A percentile compares a stretch with the other conserved stretches of the same genome.
Conservation (phyloP, 78 protist species). For the Polysphondylium violaceum region DNA sequence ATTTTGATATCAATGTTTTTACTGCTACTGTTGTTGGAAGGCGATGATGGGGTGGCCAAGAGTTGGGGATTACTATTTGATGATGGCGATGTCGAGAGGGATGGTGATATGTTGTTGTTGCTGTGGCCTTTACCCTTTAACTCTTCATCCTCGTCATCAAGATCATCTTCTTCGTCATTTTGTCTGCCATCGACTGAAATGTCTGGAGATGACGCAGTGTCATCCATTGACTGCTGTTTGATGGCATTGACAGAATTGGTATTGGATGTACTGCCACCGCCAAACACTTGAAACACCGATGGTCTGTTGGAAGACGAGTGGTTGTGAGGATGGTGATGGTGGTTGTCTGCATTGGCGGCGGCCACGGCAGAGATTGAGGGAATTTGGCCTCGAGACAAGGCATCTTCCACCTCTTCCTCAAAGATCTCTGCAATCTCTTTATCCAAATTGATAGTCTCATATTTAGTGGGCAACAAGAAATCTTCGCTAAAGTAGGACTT, state of each 20-base stretch:
- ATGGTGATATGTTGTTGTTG: not conserved
- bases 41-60: not conserved
- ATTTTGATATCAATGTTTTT: constrained; percentile 31
- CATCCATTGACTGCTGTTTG: constrained; percentile 20
- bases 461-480: constrained; percentile 19
- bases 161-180: not conserved
- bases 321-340: too few species aligned
- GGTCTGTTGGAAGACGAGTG: too few species aligned
- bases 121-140: not conserved
- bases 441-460: constrained; percentile 46
- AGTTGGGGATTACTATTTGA: too few species aligned
- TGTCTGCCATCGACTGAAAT: not conserved
- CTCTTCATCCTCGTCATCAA: not conserved
- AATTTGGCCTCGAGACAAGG: too few species aligned
- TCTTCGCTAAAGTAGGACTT: constrained; percentile 13
- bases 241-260: not conserved
- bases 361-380: too few species aligned
- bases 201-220: constrained; percentile 24
- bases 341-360: too few species aligned
- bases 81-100: not conserved
- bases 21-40: not conserved
- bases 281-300: constrained; percentile 22
- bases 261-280: not conserved
- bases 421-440: constrained; percentile 37
- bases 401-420: constrained; percentile 15